Evolutionary conservation across 208 protist species (phyloP).

Genomic region (Trypanosoma vivax): DNA sequence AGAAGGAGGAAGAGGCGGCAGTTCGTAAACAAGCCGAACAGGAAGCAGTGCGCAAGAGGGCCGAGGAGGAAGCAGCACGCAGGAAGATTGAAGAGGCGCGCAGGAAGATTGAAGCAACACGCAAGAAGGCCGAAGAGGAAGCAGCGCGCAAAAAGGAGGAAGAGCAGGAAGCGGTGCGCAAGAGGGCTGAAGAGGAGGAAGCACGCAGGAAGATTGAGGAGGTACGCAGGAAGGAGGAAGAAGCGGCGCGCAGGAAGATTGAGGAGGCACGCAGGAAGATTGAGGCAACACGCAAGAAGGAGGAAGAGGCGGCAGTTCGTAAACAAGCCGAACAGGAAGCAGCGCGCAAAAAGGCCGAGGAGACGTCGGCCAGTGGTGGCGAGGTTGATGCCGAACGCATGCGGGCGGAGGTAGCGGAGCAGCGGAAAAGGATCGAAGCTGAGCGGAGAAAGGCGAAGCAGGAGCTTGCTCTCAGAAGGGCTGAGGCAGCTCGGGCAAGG

Average conservation of each 20-base stretch:
- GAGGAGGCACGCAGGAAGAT: constrained; percentile 5
- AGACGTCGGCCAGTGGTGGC: constrained; percentile 1
- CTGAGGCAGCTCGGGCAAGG: constrained; percentile 7
- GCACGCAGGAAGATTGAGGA: constrained; percentile 11
- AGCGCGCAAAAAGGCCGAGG: constrained; percentile 11
- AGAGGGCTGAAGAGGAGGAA: constrained; percentile 13
- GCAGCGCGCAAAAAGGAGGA: constrained; percentile 5
- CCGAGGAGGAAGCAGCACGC: constrained; percentile 6
- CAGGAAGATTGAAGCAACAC: background rate
- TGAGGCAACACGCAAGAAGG: constrained; percentile 4
- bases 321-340: constrained; percentile 2
- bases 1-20: constrained; percentile 7
- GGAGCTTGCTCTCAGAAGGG: background rate
- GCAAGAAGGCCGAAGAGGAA: constrained; percentile 11
- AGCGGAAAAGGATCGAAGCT: no score
- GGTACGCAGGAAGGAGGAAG: constrained; percentile 5
- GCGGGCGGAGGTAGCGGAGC: no score
- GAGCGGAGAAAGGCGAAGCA: constrained; percentile 5
- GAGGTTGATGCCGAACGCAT: constrained; percentile 6
- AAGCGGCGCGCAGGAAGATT: constrained; percentile 5
- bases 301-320: constrained; percentile 9
- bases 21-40: constrained; percentile 12
- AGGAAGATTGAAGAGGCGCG: constrained; percentile 7
- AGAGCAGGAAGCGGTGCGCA: constrained; percentile 11
- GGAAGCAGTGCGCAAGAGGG: constrained; percentile 15